Conservation (phyloP, 2,329 filamentous ascomycete species). For the Knufia petricola region DNA sequence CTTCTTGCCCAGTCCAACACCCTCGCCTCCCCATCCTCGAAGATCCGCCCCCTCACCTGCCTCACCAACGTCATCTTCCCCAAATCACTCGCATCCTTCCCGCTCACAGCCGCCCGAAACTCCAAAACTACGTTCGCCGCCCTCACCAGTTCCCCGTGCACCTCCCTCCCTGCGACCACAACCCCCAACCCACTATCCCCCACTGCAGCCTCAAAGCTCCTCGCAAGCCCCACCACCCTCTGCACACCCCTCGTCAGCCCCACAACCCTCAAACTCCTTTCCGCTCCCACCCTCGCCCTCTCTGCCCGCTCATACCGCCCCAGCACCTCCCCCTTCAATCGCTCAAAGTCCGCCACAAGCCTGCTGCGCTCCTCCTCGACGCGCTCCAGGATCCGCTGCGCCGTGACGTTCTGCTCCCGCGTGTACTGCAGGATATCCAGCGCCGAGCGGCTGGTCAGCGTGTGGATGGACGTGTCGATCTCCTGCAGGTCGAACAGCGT, state of each 20-base stretch:
- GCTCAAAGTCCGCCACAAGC: conserved; percentile 74
- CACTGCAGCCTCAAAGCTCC: conserved; percentile 81
- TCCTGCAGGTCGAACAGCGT: conserved; percentile 96
- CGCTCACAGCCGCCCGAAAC: conserved; percentile 56
- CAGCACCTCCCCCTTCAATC: conserved; percentile 77
- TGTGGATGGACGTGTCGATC: conserved; percentile 90
- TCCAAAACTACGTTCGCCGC: conserved; percentile 71
- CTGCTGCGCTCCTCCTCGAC: conserved; percentile 71
- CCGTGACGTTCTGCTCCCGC: conserved; percentile 61
- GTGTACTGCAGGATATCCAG: conserved; percentile 73
- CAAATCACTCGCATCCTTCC: conserved; percentile 69
- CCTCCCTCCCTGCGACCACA: conserved; percentile 44
- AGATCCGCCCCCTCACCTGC: conserved; percentile 58
- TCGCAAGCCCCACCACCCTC: conserved; percentile 68
- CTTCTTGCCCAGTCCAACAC: conserved; percentile 67
- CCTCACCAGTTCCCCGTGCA: conserved; percentile 69
- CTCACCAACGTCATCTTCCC: conserved; percentile 62
- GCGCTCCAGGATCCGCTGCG: conserved; percentile 60
- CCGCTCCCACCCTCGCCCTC: conserved; percentile 66
- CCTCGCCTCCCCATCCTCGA: conserved; percentile 62
- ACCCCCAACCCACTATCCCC: conserved; percentile 49
- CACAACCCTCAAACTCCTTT: conserved; percentile 71
- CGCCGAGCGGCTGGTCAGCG: conserved; percentile 73
- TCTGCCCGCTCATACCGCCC: conserved; percentile 78
- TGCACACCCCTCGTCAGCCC: conserved; percentile 66